Conservation (phyloP, 768 basidiomycete species). For the Leccinum variicolor region DNA sequence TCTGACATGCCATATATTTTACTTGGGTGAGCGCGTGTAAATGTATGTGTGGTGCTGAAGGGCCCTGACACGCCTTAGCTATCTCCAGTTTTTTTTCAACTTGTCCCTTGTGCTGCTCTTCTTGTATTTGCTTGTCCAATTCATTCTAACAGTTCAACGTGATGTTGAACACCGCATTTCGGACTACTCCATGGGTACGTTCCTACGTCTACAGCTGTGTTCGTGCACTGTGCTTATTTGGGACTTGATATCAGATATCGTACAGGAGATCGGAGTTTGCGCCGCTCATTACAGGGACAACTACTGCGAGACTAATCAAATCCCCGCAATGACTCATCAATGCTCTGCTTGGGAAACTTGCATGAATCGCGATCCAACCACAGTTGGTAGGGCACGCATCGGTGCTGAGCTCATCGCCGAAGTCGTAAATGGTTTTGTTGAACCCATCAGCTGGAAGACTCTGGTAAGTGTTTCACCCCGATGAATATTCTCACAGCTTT, state of each 20-base stretch:
- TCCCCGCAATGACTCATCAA: slow-evolving; percentile 86
- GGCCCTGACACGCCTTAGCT: slow-evolving; percentile 43
- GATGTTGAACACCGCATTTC: slow-evolving; percentile 87
- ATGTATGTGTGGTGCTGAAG: slow-evolving; percentile 9
- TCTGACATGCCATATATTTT: slow-evolving; percentile 79
- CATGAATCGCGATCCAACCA: slow-evolving; percentile 92
- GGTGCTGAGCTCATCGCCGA: slow-evolving; percentile 95
- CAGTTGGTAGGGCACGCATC: slow-evolving; percentile 84
- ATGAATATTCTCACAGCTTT: slow-evolving; percentile 11
- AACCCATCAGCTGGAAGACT: slow-evolving; percentile 97
- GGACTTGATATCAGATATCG: slow-evolving; percentile 56
- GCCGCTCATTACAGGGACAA: slow-evolving; percentile 78
- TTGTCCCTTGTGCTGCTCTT: slow-evolving; percentile 77
- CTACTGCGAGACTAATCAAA: slow-evolving; percentile 66
- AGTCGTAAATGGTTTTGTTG: slow-evolving; percentile 94
- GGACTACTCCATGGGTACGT: slow-evolving; percentile 82
- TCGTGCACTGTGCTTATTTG: slow-evolving; percentile 20
- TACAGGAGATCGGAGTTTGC: slow-evolving; percentile 91
- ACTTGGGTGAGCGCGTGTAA: slow-evolving; percentile 60
- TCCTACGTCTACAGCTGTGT: slow-evolving; percentile 9
- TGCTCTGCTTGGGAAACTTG: slow-evolving; percentile 91
- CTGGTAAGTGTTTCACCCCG: slow-evolving; percentile 52
- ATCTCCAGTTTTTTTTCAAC: slow-evolving; percentile 95
- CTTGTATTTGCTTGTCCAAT: slow-evolving; percentile 80
- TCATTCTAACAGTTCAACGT: slow-evolving; percentile 84